These are phyloP conservation scores for Calamus simplicifolius DNA, from an alignment of 176 grass and related monocot genomes.

Conservation along the genomic window DNA sequence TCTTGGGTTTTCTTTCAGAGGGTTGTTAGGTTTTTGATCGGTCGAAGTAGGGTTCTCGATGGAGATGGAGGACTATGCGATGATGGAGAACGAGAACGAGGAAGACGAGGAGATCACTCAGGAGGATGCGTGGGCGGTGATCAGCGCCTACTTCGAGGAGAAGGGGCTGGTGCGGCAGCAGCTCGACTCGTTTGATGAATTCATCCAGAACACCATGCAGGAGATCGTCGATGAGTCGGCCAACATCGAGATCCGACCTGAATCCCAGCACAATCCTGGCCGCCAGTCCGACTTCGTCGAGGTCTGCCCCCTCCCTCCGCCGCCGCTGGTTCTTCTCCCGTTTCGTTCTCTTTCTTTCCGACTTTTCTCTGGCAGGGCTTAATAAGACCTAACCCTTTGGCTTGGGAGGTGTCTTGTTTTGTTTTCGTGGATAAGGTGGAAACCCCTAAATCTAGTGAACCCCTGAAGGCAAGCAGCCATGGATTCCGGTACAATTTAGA, in stretches of 20 bases:
- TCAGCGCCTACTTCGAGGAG: conserved; percentile 97
- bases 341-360: conserved; percentile 20
- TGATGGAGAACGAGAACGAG: conserved; percentile 20
- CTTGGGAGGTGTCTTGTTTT: no score
- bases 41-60: no score
- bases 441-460: no score
- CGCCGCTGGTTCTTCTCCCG: no score
- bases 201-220: conserved; percentile 98
- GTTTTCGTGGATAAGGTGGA: no score
- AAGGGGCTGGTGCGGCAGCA: conserved; percentile 94
- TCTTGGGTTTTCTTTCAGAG: no score
- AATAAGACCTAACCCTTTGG: no score
- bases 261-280: conserved; percentile 96
- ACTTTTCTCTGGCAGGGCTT: no score
- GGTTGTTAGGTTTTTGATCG: no score
- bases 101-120: conserved; percentile 90
- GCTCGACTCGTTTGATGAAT: conserved; percentile 95
- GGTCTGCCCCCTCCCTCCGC: conserved; percentile 17
- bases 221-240: conserved; percentile 93
- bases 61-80: conserved; percentile 32
- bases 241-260: conserved; percentile 89
- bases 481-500: no score
- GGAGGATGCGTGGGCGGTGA: conserved; percentile 94
- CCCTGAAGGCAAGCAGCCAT: no score
- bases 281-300: conserved; percentile 91